These are phyloP conservation scores for Bauhinia variegata DNA, from an alignment of 306 rosid species.

Conservation along the genomic window DNA sequence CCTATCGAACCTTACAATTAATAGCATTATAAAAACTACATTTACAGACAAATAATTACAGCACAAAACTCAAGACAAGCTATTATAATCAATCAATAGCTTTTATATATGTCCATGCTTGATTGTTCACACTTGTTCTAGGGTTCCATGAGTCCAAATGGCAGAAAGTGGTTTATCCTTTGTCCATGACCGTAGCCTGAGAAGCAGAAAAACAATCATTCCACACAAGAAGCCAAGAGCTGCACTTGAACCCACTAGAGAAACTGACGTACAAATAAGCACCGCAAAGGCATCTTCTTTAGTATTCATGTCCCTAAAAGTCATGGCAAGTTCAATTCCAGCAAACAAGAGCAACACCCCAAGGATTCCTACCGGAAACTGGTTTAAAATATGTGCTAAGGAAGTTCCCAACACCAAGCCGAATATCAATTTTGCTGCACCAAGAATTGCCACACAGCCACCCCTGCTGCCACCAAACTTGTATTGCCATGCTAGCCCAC, in stretches of 20 bases:
- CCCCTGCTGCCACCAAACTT: constrained; percentile 60
- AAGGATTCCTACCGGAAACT: constrained; percentile 45
- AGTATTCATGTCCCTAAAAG: constrained; percentile 45
- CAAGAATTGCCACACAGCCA: constrained; percentile 48
- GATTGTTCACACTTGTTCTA: not conserved
- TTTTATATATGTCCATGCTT: no score
- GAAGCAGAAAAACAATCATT: constrained; percentile 28
- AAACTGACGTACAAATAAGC: constrained; percentile 43
- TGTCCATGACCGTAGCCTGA: constrained; percentile 25
- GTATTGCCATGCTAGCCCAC: constrained; percentile 58
- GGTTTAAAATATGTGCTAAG: constrained; percentile 32
- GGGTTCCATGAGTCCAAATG: not conserved
- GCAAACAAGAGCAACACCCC: constrained; percentile 56
- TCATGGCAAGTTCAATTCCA: constrained; percentile 52
- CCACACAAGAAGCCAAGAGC: constrained; percentile 44
- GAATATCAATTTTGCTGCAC: constrained; percentile 36
- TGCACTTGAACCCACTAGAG: constrained; percentile 41
- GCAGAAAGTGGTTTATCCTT: not conserved
- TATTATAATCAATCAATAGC: no score
- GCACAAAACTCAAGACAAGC: not conserved
- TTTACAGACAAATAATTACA: not conserved
- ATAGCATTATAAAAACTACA: not conserved
- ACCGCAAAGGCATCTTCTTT: constrained; percentile 44
- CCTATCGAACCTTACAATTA: no score
- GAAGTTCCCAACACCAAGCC: constrained; percentile 50